Evolutionary conservation across 371 early-diverging fungal species (phyloP).

Genomic region (Syncephalis plumigaleata): DNA sequence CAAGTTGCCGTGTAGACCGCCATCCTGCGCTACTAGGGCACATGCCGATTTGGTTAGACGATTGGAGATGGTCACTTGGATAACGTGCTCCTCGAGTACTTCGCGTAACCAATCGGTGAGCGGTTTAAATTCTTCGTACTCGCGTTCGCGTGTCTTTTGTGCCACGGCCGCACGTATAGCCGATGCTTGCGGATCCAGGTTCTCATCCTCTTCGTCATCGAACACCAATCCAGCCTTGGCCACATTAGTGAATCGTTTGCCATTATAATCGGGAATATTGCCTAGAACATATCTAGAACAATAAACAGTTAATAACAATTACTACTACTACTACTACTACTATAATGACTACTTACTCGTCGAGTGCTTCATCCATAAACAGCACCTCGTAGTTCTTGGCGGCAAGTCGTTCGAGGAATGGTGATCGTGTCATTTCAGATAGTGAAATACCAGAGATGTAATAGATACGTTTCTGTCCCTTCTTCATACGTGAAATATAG

Average conservation of each 20-base stretch:
- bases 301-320: constrained; percentile 3
- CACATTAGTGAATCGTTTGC: constrained; percentile 60
- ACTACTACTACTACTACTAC: too few relatives aligned
- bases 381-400: constrained; percentile 83
- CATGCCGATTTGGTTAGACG: constrained; percentile 59
- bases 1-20: constrained; percentile 25
- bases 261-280: constrained; percentile 53
- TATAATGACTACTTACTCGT: constrained; percentile 41
- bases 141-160: too few relatives aligned
- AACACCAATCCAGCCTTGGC: constrained; percentile 65
- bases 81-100: constrained; percentile 42
- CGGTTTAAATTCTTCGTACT: constrained; percentile 29
- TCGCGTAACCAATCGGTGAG: constrained; percentile 45
- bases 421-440: constrained; percentile 57
- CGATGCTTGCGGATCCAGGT: constrained; percentile 12
- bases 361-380: constrained; percentile 79
- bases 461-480: constrained; percentile 77
- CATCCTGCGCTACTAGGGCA: constrained; percentile 37
- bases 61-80: constrained; percentile 49
- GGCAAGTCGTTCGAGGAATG: constrained; percentile 71
- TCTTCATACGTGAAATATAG: constrained; percentile 77
- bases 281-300: constrained; percentile 20
- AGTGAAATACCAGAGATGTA: constrained; percentile 59
- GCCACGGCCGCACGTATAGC: too few relatives aligned
- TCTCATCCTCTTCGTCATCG: constrained; percentile 21